Evolutionary conservation across 164 flowering plant species (phyloP).

Genomic region (Vitis vinifera): ASM3070453v1 NC_081818.1:6409501-6410000

Average conservation of each 20-base stretch:
- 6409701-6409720: slow-evolving; percentile 68
- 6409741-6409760: slow-evolving; percentile 59
- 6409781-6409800: neutral
- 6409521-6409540: neutral
- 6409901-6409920: slow-evolving; percentile 42
- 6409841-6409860: neutral
- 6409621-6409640: slow-evolving; percentile 75
- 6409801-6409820: neutral
- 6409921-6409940: slow-evolving; percentile 72
- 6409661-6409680: slow-evolving; percentile 68
- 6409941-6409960: slow-evolving; percentile 72
- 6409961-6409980: neutral
- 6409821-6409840: neutral
- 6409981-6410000: too few species aligned
- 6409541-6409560: neutral
- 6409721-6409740: slow-evolving; percentile 57
- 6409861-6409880: neutral
- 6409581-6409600: neutral
- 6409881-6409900: neutral
- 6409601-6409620: slow-evolving; percentile 69
- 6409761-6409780: slow-evolving; percentile 72
- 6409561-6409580: neutral
- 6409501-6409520: neutral
- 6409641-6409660: slow-evolving; percentile 65
- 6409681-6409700: slow-evolving; percentile 82